These are phyloP conservation scores for Mediolabrus comicus DNA, from an alignment of 108 stramenopile species.

Conservation along the genomic window DNA sequence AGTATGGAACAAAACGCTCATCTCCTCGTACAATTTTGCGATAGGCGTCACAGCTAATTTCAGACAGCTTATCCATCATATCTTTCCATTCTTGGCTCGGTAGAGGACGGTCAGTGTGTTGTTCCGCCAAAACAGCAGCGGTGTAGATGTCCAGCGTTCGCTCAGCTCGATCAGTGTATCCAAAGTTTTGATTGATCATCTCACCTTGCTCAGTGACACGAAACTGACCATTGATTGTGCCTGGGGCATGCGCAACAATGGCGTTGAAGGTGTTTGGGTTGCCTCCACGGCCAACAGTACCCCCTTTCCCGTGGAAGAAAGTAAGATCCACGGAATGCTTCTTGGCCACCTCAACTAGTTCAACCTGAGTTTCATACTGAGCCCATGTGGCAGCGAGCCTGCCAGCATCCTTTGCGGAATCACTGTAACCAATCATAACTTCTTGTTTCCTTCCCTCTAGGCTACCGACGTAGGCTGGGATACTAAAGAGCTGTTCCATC, in stretches of 20 bases:
- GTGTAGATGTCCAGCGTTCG: constrained; percentile 95
- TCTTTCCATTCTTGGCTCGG: constrained; percentile 77
- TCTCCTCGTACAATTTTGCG: constrained; percentile 84
- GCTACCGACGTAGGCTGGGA: constrained; percentile 86
- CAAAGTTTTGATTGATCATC: constrained; percentile 99
- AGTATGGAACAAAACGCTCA: constrained; percentile 95
- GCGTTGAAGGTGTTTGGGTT: constrained; percentile 83
- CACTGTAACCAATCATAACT: constrained; percentile 97
- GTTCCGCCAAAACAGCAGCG: constrained; percentile 91
- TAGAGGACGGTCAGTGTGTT: constrained; percentile 50
- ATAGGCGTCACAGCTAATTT: constrained; percentile 89
- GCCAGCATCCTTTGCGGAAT: constrained; percentile 98
- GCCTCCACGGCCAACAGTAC: constrained; percentile 85
- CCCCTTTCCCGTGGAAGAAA: constrained; percentile 85
- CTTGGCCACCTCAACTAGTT: constrained; percentile 69
- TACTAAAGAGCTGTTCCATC: constrained; percentile 82
- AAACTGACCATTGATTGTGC: constrained; percentile 96
- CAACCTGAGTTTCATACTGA: constrained; percentile 93
- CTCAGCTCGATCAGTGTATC: constrained; percentile 83
- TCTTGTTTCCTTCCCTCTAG: constrained; percentile 88
- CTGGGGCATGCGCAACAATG: constrained; percentile 86
- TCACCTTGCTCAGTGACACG: constrained; percentile 99
- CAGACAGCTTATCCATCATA: constrained; percentile 83
- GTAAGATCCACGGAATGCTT: constrained; percentile 68
- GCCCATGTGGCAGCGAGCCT: constrained; percentile 94